Evolutionary conservation across 2,329 filamentous ascomycete species (phyloP), one percentile per base, ranked within the genome.

Genomic region (Aspergillus versicolor): DNA sequence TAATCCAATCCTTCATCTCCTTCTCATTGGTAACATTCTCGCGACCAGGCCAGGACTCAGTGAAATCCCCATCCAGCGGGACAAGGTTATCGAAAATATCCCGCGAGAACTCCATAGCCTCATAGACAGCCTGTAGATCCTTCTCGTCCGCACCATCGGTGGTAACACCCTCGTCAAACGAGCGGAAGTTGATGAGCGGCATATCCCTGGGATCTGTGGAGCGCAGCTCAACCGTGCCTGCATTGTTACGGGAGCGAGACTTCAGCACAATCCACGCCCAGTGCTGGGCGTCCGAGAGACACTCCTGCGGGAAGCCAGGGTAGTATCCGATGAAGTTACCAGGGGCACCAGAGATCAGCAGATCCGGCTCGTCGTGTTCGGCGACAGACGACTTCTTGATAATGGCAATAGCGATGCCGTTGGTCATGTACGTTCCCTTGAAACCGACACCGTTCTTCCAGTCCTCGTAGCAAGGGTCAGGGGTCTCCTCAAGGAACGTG

Each of bases 131-230:
- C 49, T 76, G 65, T 5, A 82, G 71, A 61, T 84, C 80, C 11
- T 83, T 66, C 49, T 84, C 77, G 27, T 77, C 73, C 0, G 73
- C 73, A 2, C 73, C 71, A 19, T 30, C 38, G 2, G 17, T 5
- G 4, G 40, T 45, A 0, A 71, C 71, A 4, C 77, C 74, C 43
- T 73, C 73, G 13, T 68, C 74, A 45, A 72, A 87, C 69, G 81
- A 87, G 69, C 84, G 83, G 75, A 86, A 88, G 51, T 77, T 76
- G 62, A 90, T 88, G 4, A 81, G 69, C 0, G 88, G 88, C 3
- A 79, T 75, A 53, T 89, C 87, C 1, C 83, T 81, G 0, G 88
- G 87, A 65, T 90, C 82, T 0, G 81, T 73, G 0, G 84, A 86
- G 15, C 77, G 77, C 5, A 91, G 81, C 4, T 72, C 79, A 4